phyloP scores from a whole-genome alignment of 2,329 filamentous ascomycete species.

The Aspergillus calidoustus region DNA sequence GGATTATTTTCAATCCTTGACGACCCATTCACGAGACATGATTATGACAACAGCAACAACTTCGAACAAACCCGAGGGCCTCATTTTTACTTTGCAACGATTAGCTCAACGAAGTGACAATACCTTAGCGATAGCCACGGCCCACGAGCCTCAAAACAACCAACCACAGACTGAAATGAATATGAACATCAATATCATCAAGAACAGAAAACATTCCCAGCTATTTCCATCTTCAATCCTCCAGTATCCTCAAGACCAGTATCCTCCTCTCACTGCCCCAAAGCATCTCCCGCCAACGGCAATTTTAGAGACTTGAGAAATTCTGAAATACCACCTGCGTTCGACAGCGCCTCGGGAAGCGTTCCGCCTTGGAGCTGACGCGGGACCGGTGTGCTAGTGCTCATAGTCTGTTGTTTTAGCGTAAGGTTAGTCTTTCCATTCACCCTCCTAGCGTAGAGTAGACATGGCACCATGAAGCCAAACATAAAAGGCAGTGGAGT shows the following conservation, averaged over 20 bases:
- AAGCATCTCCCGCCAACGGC: not conserved
- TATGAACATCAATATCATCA: conserved; percentile 5
- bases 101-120: not conserved
- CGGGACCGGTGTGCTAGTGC: not conserved
- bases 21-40: conserved; percentile 15
- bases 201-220: not conserved
- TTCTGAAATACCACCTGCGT: not conserved
- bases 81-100: conserved; percentile 11
- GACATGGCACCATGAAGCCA: too few species aligned
- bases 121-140: conserved; percentile 3
- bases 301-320: not conserved
- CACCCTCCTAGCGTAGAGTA: not conserved
- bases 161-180: conserved; percentile 7
- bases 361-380: conserved; percentile 1
- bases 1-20: conserved; percentile 8
- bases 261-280: not conserved
- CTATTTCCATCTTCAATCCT: not conserved
- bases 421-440: not conserved
- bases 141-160: not conserved
- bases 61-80: not conserved
- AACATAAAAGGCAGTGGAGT: too few species aligned
- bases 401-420: not conserved
- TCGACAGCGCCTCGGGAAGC: not conserved
- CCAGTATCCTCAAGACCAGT: not conserved
- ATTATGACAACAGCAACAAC: conserved; percentile 3